phyloP scores from a whole-genome alignment of 106 monocot species.

The Dioscorea alata region DNA sequence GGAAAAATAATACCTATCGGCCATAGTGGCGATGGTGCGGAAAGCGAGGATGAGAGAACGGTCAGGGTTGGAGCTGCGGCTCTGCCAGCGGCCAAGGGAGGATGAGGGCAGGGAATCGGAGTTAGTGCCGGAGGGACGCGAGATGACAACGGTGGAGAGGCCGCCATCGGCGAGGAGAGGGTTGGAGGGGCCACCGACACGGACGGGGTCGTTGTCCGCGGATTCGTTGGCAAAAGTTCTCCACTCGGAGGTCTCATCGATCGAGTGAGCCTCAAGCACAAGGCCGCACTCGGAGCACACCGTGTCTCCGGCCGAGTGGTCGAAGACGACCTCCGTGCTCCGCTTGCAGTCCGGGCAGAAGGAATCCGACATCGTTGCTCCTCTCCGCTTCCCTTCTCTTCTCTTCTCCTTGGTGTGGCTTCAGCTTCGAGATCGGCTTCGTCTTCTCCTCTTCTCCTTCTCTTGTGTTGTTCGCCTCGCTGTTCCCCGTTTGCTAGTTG shows the following conservation, averaged over 20 bases:
- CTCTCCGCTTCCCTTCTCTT: not conserved
- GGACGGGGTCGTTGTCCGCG: conserved; percentile 39
- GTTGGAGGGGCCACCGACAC: conserved; percentile 16
- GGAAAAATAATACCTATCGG: conserved; percentile 3
- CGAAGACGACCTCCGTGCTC: conserved; percentile 15
- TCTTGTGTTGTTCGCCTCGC: too few species aligned
- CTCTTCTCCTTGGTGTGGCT: too few species aligned
- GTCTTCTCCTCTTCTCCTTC: too few species aligned
- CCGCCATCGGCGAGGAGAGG: conserved; percentile 16
- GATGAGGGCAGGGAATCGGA: not conserved
- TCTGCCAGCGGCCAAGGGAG: conserved; percentile 13
- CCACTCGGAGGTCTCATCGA: conserved; percentile 74
- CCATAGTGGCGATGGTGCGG: conserved; percentile 13
- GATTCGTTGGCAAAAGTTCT: conserved; percentile 57
- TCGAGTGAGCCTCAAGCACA: conserved; percentile 53
- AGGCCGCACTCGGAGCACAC: conserved; percentile 66
- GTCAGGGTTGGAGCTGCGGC: conserved; percentile 6
- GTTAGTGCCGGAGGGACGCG: conserved; percentile 8
- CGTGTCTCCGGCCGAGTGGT: conserved; percentile 53
- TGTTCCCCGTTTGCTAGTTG: too few species aligned
- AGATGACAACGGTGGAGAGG: conserved; percentile 10
- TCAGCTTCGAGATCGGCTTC: too few species aligned
- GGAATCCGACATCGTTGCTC: conserved; percentile 1
- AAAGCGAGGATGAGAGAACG: conserved; percentile 9
- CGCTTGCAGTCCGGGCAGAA: conserved; percentile 15